Conservation (phyloP, 306 rosid genomes). For the Pterocarpus santalinus region DNA sequence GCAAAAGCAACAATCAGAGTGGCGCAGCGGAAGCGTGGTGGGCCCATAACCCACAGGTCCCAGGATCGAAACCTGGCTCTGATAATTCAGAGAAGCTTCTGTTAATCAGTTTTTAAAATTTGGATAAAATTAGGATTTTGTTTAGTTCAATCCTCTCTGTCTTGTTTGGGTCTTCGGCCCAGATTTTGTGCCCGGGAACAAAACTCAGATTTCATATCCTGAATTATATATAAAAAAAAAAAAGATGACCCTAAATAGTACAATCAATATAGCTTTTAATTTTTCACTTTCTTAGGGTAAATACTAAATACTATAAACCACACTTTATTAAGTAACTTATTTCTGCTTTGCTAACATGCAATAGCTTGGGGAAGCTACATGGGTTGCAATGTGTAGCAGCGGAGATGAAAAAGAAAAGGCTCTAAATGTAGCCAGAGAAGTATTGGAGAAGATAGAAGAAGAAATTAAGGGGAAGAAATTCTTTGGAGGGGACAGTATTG, state of each 20-base stretch:
- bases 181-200: too few species aligned
- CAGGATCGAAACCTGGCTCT: not conserved
- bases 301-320: too few species aligned
- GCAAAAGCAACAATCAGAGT: not conserved
- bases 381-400: conserved; percentile 29
- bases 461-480: conserved; percentile 55
- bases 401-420: conserved; percentile 54
- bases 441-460: conserved; percentile 55
- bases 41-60: not conserved
- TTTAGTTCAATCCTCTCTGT: too few species aligned
- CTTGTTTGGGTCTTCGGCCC: too few species aligned
- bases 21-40: not conserved
- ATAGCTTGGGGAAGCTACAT: conserved; percentile 42
- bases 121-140: too few species aligned
- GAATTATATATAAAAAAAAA: too few species aligned
- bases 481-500: conserved; percentile 62
- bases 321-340: not conserved
- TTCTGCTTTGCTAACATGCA: not conserved
- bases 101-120: too few species aligned
- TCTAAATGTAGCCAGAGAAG: conserved; percentile 49
- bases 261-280: too few species aligned
- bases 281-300: too few species aligned
- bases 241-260: too few species aligned
- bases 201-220: too few species aligned
- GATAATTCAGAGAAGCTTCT: not conserved